phyloP scores from a whole-genome alignment of 2,329 filamentous ascomycete genomes.

The Fusarium palustre region DNA sequence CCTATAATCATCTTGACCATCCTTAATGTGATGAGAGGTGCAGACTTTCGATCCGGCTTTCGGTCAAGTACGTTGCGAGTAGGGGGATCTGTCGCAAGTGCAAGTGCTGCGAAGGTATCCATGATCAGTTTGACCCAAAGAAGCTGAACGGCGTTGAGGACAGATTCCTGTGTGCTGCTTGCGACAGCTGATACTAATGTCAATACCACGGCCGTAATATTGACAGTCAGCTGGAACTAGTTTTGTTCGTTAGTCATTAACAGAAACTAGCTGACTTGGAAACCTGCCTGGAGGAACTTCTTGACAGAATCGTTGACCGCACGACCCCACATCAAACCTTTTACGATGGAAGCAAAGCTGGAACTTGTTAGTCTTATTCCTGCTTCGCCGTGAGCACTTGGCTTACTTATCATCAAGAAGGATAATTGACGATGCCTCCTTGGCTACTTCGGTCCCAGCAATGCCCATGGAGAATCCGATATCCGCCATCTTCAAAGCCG shows the following conservation, averaged over 20 bases:
- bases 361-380: constrained; percentile 11
- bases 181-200: constrained; percentile 70
- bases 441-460: constrained; percentile 71
- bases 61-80: constrained; percentile 69
- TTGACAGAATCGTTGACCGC: constrained; percentile 72
- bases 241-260: background rate
- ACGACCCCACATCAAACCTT: constrained; percentile 71
- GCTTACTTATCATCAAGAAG: constrained; percentile 68
- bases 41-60: constrained; percentile 69
- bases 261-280: background rate
- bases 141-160: constrained; percentile 70
- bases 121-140: constrained; percentile 74
- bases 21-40: constrained; percentile 75
- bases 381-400: background rate
- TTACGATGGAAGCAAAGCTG: constrained; percentile 67
- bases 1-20: constrained; percentile 76
- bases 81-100: constrained; percentile 72
- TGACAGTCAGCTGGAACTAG: constrained; percentile 72
- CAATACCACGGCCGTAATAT: constrained; percentile 70
- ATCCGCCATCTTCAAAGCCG: constrained; percentile 70
- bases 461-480: constrained; percentile 75
- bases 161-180: constrained; percentile 61
- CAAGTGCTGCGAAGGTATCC: constrained; percentile 73
- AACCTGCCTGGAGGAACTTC: constrained; percentile 68
- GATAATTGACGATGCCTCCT: constrained; percentile 72